Conservation (phyloP, 2,329 filamentous ascomycete species). For the Colletotrichum sp. region DNA sequence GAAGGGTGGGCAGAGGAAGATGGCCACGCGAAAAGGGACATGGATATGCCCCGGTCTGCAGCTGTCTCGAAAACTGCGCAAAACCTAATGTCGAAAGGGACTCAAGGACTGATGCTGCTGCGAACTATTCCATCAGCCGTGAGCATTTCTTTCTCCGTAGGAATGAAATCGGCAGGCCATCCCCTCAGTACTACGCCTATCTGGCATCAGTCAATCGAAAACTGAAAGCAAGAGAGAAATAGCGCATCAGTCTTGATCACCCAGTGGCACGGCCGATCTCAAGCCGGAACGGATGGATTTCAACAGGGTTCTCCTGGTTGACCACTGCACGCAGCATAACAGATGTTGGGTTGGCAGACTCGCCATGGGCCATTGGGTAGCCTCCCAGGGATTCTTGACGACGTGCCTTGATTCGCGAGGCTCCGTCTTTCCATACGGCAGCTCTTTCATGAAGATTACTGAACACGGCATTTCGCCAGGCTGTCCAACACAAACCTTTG, state of each 20-base stretch:
- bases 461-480: neutral
- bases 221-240: neutral
- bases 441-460: neutral
- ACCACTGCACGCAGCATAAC: neutral
- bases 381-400: neutral
- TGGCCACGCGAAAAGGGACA: slow-evolving; percentile 12
- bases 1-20: neutral
- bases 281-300: neutral
- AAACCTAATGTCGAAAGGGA: neutral
- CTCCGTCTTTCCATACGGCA: neutral
- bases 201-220: neutral
- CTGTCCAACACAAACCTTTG: neutral
- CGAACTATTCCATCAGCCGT: neutral
- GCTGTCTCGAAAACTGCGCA: neutral
- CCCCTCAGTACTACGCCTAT: neutral
- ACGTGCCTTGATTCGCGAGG: slow-evolving; percentile 1
- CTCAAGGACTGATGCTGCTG: neutral
- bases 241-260: neutral
- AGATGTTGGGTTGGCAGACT: neutral
- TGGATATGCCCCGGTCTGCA: neutral
- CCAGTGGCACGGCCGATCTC: neutral
- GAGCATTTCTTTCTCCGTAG: neutral
- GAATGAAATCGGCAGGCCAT: neutral
- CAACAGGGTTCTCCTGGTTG: neutral
- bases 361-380: neutral